phyloP scores from a whole-genome alignment of 169 alveolate species.

The Eimeria tenella region DNA sequence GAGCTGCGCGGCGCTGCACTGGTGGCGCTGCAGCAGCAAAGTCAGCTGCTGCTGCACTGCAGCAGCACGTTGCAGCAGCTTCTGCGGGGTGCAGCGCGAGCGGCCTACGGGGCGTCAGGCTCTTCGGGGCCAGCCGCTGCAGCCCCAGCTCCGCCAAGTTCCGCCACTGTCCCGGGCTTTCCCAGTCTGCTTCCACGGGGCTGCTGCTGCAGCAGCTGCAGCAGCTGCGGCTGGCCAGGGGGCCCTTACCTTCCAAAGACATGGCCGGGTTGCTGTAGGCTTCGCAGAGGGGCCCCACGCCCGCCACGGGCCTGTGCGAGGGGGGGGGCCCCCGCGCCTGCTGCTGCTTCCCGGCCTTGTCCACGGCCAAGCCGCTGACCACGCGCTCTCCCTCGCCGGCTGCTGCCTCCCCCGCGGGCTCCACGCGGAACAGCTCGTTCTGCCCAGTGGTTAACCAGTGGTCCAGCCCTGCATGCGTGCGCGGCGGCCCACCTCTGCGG shows the following conservation, averaged over 20 bases:
- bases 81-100: not conserved
- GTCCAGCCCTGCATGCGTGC: not conserved
- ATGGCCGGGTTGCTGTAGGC: constrained; percentile 70
- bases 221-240: not conserved
- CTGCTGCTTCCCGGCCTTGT: constrained; percentile 69
- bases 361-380: constrained; percentile 78
- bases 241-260: constrained; percentile 55
- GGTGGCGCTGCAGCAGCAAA: constrained; percentile 60
- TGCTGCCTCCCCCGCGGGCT: not conserved
- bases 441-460: not conserved
- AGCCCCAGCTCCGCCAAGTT: constrained; percentile 53
- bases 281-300: constrained; percentile 72
- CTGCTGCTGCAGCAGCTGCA: not conserved
- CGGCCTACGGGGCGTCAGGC: constrained; percentile 61
- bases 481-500: constrained; percentile 58
- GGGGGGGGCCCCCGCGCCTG: constrained; percentile 77
- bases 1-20: constrained; percentile 62
- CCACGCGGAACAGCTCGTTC: constrained; percentile 78
- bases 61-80: not conserved
- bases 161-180: constrained; percentile 59
- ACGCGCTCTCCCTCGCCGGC: constrained; percentile 34
- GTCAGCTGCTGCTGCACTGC: constrained; percentile 51
- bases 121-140: constrained; percentile 52
- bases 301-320: constrained; percentile 48
- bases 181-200: constrained; percentile 48